Evolutionary conservation across 257 asterid genomes (phyloP).

Genomic region (Haberlea rhodopensis): DNA sequence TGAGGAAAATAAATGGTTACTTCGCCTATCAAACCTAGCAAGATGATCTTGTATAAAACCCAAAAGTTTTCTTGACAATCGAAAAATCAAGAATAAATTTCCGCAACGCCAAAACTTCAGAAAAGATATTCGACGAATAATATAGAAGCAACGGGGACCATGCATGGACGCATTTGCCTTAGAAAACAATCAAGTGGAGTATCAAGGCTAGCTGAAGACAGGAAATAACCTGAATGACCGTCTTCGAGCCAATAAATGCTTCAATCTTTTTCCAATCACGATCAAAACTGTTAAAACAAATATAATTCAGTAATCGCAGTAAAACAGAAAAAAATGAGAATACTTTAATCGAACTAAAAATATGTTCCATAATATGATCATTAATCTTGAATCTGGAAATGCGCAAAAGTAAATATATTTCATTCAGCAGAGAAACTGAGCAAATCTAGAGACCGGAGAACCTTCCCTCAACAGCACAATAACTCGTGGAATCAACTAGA

Average conservation of each 20-base stretch:
- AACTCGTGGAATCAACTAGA: too few species aligned
- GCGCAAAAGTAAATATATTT: too few species aligned
- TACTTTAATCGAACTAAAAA: neutral
- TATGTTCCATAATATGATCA: too few species aligned
- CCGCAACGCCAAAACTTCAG: too few species aligned
- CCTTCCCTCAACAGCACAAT: neutral
- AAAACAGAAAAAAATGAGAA: too few species aligned
- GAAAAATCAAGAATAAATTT: too few species aligned
- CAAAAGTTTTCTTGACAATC: too few species aligned
- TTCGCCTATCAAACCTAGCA: neutral
- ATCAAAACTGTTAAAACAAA: slow-evolving; percentile 55
- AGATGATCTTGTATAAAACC: too few species aligned
- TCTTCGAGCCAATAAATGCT: slow-evolving; percentile 89
- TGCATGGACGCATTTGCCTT: neutral
- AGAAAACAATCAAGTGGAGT: slow-evolving; percentile 13
- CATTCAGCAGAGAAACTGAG: neutral
- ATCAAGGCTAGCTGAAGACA: neutral
- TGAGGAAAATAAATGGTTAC: neutral
- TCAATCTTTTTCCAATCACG: slow-evolving; percentile 98
- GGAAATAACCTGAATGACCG: slow-evolving; percentile 75
- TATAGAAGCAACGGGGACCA: neutral
- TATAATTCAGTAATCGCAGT: neutral
- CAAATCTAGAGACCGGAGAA: neutral
- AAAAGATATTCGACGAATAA: slow-evolving; percentile 3
- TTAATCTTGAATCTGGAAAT: neutral